These are phyloP conservation scores for Dioszegia crocea DNA, from an alignment of 768 basidiomycete genomes.

Conservation along the genomic window DNA sequence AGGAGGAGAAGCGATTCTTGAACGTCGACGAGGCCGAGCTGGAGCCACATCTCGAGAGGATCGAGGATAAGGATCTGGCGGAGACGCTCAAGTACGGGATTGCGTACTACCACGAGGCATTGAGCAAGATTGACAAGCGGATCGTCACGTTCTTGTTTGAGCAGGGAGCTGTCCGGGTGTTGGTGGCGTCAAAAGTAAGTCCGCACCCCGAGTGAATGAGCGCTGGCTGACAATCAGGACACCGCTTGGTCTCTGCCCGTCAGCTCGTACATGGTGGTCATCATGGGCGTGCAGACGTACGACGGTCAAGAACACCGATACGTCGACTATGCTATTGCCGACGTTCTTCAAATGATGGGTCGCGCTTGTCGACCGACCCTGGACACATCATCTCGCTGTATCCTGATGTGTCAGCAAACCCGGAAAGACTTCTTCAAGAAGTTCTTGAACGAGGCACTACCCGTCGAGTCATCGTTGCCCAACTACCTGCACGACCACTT, in stretches of 20 bases:
- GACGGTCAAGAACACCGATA: constrained; percentile 98
- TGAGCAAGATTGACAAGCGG: constrained; percentile 84
- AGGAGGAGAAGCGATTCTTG: constrained; percentile 77
- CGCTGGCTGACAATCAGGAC: constrained; percentile 57
- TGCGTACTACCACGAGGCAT: constrained; percentile 91
- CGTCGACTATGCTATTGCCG: constrained; percentile 95
- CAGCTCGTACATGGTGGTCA: constrained; percentile 93
- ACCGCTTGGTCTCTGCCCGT: constrained; percentile 94
- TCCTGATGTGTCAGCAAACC: constrained; percentile 95
- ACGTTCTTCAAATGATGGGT: constrained; percentile 99
- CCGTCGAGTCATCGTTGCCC: constrained; percentile 90
- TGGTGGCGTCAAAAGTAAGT: constrained; percentile 84
- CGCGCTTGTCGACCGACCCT: constrained; percentile 86
- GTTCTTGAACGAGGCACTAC: constrained; percentile 93
- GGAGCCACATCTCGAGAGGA: constrained; percentile 79
- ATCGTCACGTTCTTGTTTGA: constrained; percentile 90
- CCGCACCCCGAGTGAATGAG: neutral
- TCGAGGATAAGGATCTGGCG: constrained; percentile 68
- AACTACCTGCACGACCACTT: constrained; percentile 95
- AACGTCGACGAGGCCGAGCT: constrained; percentile 79
- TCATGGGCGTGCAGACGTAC: constrained; percentile 97
- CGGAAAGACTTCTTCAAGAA: constrained; percentile 99
- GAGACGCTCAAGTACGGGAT: constrained; percentile 85
- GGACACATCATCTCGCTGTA: constrained; percentile 85
- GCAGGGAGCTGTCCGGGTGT: constrained; percentile 87